These are phyloP conservation scores for Vaccinium macrocarpon DNA, from an alignment of 148 eudicot species.

Conservation along the genomic window DNA sequence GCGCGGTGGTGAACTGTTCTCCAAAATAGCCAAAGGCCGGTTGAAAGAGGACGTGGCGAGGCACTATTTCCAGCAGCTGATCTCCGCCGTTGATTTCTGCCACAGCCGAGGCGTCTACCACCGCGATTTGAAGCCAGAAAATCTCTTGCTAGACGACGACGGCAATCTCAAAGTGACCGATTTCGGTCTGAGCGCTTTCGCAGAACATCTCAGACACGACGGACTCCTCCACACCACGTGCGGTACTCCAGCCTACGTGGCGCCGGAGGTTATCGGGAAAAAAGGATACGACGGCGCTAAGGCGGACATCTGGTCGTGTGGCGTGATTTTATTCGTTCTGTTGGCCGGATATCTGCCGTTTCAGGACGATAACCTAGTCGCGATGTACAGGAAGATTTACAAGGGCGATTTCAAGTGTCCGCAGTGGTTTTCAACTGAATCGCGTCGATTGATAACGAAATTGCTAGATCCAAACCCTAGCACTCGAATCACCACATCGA, in stretches of 20 bases:
- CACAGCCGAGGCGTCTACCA: conserved; percentile 52
- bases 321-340: conserved; percentile 42
- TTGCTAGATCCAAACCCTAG: conserved; percentile 37
- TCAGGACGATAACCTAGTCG: conserved; percentile 35
- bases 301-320: conserved; percentile 57
- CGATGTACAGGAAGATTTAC: conserved; percentile 42
- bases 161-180: conserved; percentile 39
- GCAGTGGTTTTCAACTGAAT: conserved; percentile 43
- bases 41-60: conserved; percentile 31
- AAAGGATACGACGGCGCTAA: conserved; percentile 49
- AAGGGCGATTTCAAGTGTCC: conserved; percentile 42
- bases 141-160: conserved; percentile 37
- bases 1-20: conserved; percentile 41
- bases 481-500: conserved; percentile 25
- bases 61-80: conserved; percentile 39
- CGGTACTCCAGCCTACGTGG: conserved; percentile 45
- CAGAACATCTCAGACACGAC: conserved; percentile 27
- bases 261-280: conserved; percentile 38
- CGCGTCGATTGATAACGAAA: conserved; percentile 31
- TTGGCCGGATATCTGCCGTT: conserved; percentile 49
- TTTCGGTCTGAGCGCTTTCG: conserved; percentile 37
- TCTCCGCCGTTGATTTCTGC: conserved; percentile 48
- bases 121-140: conserved; percentile 45
- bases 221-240: conserved; percentile 46
- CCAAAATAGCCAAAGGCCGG: conserved; percentile 32